Evolutionary conservation across 805 yeast genomes (phyloP).

Genomic region (Metschnikowia vanudenii): DNA sequence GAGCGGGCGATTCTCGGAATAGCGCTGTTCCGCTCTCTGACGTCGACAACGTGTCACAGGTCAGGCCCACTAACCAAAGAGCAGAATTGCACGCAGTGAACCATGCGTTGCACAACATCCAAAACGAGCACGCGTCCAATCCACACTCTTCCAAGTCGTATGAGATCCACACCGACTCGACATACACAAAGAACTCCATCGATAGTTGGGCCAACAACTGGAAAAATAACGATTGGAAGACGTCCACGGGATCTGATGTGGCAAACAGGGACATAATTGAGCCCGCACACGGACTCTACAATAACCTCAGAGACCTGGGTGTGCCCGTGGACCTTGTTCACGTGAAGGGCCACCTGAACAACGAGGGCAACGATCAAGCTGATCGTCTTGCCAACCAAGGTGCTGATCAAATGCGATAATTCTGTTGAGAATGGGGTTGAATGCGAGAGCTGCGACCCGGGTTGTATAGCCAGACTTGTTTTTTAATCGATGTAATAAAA

Average conservation of each 20-base stretch:
- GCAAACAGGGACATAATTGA: conserved; percentile 53
- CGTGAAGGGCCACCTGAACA: conserved; percentile 73
- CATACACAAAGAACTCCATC: conserved; percentile 57
- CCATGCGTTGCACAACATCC: conserved; percentile 51
- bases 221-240: conserved; percentile 56
- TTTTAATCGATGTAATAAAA: too few species aligned
- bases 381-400: conserved; percentile 73
- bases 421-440: too few species aligned
- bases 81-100: conserved; percentile 74
- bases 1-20: conserved; percentile 53
- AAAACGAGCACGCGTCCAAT: conserved; percentile 24
- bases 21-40: conserved; percentile 49
- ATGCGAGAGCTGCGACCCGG: too few species aligned
- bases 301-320: conserved; percentile 35
- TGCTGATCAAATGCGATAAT: conserved; percentile 32
- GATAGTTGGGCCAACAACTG: conserved; percentile 58
- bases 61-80: conserved; percentile 67
- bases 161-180: conserved; percentile 66
- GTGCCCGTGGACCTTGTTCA: conserved; percentile 51
- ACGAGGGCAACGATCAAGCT: conserved; percentile 72
- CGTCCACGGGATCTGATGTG: conserved; percentile 44
- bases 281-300: conserved; percentile 23
- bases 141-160: conserved; percentile 20
- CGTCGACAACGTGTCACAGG: conserved; percentile 20
- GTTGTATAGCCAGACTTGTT: too few species aligned